These are phyloP conservation scores for Penicillium sp. DNA, from an alignment of 2,329 filamentous ascomycete genomes.

Conservation along the genomic window DNA sequence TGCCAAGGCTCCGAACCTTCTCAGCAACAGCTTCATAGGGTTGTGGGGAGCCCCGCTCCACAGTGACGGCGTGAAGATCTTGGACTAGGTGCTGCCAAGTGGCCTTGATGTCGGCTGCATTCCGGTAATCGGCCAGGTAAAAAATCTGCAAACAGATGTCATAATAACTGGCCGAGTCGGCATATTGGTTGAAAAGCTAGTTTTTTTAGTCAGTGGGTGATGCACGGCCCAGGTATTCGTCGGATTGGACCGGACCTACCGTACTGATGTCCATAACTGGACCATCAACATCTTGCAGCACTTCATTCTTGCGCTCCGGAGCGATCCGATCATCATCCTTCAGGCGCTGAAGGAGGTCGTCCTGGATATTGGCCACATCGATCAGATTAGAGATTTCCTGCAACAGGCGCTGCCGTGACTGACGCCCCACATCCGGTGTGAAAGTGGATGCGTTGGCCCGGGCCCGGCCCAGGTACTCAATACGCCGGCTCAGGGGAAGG, in stretches of 20 bases:
- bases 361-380: slow-evolving; percentile 92
- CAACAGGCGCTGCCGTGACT: slow-evolving; percentile 79
- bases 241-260: slow-evolving; percentile 55
- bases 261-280: slow-evolving; percentile 72
- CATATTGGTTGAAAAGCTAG: slow-evolving; percentile 89
- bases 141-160: slow-evolving; percentile 93
- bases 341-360: slow-evolving; percentile 80
- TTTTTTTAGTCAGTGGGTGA: slow-evolving; percentile 1
- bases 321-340: slow-evolving; percentile 70
- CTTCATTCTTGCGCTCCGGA: slow-evolving; percentile 61
- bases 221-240: background rate
- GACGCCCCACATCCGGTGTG: slow-evolving; percentile 72
- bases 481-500: slow-evolving; percentile 78
- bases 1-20: slow-evolving; percentile 58
- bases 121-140: slow-evolving; percentile 86
- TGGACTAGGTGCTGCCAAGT: slow-evolving; percentile 85
- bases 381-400: slow-evolving; percentile 83
- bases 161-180: slow-evolving; percentile 88
- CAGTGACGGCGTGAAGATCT: slow-evolving; percentile 62
- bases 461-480: slow-evolving; percentile 85
- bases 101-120: slow-evolving; percentile 75
- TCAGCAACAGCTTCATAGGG: slow-evolving; percentile 53
- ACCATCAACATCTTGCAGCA: slow-evolving; percentile 72
- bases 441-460: slow-evolving; percentile 89
- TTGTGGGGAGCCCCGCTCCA: slow-evolving; percentile 41